A percentile compares a stretch with the other conserved stretches of the same genome.
phyloP scores from a whole-genome alignment of 2,329 filamentous ascomycete species.

The Phialocephala sp. region DNA sequence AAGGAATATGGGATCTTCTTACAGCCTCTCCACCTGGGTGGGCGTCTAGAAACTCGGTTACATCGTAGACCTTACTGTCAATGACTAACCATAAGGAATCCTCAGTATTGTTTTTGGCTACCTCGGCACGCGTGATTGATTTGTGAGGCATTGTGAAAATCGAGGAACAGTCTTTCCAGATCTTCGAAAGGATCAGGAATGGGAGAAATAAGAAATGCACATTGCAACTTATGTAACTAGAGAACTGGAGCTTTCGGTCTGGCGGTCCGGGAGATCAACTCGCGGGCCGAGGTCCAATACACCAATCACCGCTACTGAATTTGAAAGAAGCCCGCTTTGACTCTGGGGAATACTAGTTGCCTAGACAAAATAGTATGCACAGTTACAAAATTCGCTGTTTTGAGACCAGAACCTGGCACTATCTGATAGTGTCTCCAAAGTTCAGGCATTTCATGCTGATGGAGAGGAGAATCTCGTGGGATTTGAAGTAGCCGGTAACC shows the following conservation, averaged over 20 bases:
- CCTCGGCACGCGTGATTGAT: slow-evolving; percentile 61
- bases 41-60: slow-evolving; percentile 82
- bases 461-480: too few species aligned
- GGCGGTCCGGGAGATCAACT: not conserved
- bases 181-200: not conserved
- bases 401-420: not conserved
- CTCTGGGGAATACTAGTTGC: not conserved
- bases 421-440: too few species aligned
- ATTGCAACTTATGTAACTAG: not conserved
- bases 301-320: slow-evolving; percentile 12
- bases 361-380: not conserved
- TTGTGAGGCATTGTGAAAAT: slow-evolving; percentile 38
- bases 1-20: not conserved
- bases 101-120: slow-evolving; percentile 76
- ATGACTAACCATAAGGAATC: slow-evolving; percentile 79
- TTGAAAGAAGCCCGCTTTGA: not conserved
- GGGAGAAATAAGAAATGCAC: not conserved
- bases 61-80: slow-evolving; percentile 86
- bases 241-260: not conserved
- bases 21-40: slow-evolving; percentile 72
- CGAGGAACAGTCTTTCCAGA: not conserved
- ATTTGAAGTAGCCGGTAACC: too few species aligned
- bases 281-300: slow-evolving; percentile 10
- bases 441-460: too few species aligned
- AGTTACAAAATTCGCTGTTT: not conserved